Percentiles rank a stretch among this genome's conserved stretches.
These are phyloP conservation scores for Naegleria gruberi DNA, from an alignment of 208 protist species.

Conservation along the genomic window DNA sequence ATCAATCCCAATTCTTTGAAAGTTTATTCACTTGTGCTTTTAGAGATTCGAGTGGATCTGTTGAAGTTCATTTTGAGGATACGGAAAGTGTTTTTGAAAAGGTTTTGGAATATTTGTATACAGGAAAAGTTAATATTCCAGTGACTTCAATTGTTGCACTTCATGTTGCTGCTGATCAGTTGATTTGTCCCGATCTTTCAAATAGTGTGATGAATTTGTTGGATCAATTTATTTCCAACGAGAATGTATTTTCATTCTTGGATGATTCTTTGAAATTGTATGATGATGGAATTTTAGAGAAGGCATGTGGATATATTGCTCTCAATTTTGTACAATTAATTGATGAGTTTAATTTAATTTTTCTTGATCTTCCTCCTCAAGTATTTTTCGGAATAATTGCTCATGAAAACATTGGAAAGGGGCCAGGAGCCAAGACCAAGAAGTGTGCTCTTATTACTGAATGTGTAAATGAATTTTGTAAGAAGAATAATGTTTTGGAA, in stretches of 20 bases:
- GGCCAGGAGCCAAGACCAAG: background rate
- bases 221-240: background rate
- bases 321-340: background rate
- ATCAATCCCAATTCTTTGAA: background rate
- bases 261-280: background rate
- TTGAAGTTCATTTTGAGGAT: background rate
- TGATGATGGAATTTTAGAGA: background rate
- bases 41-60: background rate
- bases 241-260: background rate
- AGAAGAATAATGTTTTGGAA: background rate
- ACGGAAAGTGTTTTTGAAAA: background rate
- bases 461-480: background rate
- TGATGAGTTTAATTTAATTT: background rate
- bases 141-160: background rate
- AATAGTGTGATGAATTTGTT: background rate
- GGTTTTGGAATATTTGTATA: conserved; percentile 6
- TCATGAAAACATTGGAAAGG: background rate
- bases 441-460: background rate
- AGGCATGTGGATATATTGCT: background rate
- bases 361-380: background rate
- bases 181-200: background rate
- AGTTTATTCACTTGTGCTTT: background rate
- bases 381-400: conserved; percentile 2
- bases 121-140: background rate
- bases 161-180: background rate